Base-by-base conservation (phyloP, 345 rosid species). In the Kandelia obovata region DNA sequence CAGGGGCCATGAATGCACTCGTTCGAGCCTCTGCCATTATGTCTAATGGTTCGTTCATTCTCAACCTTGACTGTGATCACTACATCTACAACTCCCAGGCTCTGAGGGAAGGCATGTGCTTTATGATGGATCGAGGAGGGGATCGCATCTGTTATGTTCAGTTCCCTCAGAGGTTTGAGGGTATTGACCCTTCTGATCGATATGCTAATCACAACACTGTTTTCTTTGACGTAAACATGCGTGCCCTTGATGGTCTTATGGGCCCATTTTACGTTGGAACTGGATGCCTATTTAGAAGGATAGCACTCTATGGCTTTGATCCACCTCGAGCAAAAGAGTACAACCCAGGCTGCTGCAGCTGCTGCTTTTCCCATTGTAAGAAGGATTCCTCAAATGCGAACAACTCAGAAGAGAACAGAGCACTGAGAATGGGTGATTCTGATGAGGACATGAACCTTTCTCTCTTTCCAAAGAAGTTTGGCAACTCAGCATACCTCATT, bases 101-200 rank as follows among this genome's bases (percentile, higher is more conserved):
- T 8, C 47, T 94, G 83, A 88, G 96, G 76, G 98, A 94, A 84
- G 98, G 98, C 53, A 94, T 94, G 96, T 94, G 98, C 79, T 94
- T 94, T 83, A 94, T 94, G 98, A 86, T 94, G 97, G 98, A 94
- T 70, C 75, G 97, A 79, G 98, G 98, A 31, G 98, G 98, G 26
- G 98, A 94, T 28, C 84, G 97, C 26, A 62, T 94, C 57, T 89
- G 97, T 82, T 94, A 94, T 62, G 90, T 94, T 28, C 98, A 94
- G 89, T 94, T 94, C 75, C 98, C 98, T 47, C 98, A 94, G 77
- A 81, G 98, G 80, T 94, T 94, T 52, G 98, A 94, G 84, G 98
- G 97, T 70, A 92, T 94, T 49, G 98, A 94, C 78, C 98, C 98
- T 1, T 94, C 98, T 4, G 98, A 94, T 84, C 83, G 98, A 61